Conservation (phyloP, 805 yeast species). For the Candida coquimbonensis region DNA sequence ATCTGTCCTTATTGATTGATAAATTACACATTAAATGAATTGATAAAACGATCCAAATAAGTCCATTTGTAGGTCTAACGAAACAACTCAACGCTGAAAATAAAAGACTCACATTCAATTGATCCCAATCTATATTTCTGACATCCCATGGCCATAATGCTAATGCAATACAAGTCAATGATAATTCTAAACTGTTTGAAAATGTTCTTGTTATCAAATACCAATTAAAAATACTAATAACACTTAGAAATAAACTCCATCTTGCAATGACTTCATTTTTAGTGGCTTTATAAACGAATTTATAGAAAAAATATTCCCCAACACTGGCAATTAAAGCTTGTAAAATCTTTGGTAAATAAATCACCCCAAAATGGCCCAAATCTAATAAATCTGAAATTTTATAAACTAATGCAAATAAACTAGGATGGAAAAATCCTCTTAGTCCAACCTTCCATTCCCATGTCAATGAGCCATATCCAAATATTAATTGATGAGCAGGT, state of each 20-base stretch:
- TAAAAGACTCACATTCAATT: slow-evolving; percentile 32
- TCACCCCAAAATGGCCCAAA: slow-evolving; percentile 33
- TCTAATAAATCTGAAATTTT: slow-evolving; percentile 26
- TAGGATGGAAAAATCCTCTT: slow-evolving; percentile 76
- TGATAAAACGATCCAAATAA: slow-evolving; percentile 71
- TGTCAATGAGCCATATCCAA: slow-evolving; percentile 75
- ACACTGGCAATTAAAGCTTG: slow-evolving; percentile 65
- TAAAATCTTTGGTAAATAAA: slow-evolving; percentile 53
- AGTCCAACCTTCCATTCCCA: slow-evolving; percentile 91
- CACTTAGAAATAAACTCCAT: slow-evolving; percentile 40
- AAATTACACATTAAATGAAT: slow-evolving; percentile 8
- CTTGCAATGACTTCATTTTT: slow-evolving; percentile 30
- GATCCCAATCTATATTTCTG: slow-evolving; percentile 9
- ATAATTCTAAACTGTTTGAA: slow-evolving; percentile 75
- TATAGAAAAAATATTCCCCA: slow-evolving; percentile 59
- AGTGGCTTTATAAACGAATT: slow-evolving; percentile 34
- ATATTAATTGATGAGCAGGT: slow-evolving; percentile 75
- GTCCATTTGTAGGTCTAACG: slow-evolving; percentile 76
- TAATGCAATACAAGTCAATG: slow-evolving; percentile 59
- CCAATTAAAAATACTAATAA: slow-evolving; percentile 75
- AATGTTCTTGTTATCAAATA: slow-evolving; percentile 76
- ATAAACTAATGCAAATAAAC: slow-evolving; percentile 49
- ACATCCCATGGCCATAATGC: slow-evolving; percentile 64
- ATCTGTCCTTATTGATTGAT: slow-evolving; percentile 1
- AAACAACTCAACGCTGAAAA: slow-evolving; percentile 60